Base-by-base conservation (phyloP, 192 early-diverging fungal species). In the Oehlia diaphana region DNA sequence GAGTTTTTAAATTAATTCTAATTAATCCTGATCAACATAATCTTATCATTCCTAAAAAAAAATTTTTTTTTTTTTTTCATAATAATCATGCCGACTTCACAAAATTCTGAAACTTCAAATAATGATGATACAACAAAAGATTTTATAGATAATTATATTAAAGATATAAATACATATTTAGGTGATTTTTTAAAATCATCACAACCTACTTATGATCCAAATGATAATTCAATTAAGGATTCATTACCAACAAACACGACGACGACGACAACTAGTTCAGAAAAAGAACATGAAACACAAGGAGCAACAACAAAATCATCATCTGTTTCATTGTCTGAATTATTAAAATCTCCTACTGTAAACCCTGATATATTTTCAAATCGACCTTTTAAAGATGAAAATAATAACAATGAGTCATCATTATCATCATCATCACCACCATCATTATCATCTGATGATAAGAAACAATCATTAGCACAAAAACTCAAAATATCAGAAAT, bases 161-260 rank as follows among this genome's bases (percentile, higher is more conserved):
- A 69, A 69, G 19, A 72, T 26, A 23, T 72, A n/a, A 72, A 72
- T 72, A 9, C 42, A 72, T 50, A 72, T 49, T 49, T 76, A 63
- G 74, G 61, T 21, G 58, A 76, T 63, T 76, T 76, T 64, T 39
- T 76, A 35, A n/a, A 76, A 76, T 42, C 35, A 23, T 76, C 74
- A 35, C 74, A 76, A 42, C 74, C 74, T 44, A 76, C 14, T 9
- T 76, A 76, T 76, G 74, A 76, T 42, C 74, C 74, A 35, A 63
- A 33, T 62, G 47, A 74, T 49, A 74, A 3, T 4, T 37, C n/a
- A 37, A 9, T 12, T 26, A 26, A 49, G 28, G 44, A 49, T 26
- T 3, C 4, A 49, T 49, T 10, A 6, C 6, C 28, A 19, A 35
- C 16, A 42, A 21, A 37, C 16, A 8, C 19, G 44, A 19, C 10